phyloP scores from a whole-genome alignment of 2,329 filamentous ascomycete genomes.

The Phaeosphaeria sp. region DNA sequence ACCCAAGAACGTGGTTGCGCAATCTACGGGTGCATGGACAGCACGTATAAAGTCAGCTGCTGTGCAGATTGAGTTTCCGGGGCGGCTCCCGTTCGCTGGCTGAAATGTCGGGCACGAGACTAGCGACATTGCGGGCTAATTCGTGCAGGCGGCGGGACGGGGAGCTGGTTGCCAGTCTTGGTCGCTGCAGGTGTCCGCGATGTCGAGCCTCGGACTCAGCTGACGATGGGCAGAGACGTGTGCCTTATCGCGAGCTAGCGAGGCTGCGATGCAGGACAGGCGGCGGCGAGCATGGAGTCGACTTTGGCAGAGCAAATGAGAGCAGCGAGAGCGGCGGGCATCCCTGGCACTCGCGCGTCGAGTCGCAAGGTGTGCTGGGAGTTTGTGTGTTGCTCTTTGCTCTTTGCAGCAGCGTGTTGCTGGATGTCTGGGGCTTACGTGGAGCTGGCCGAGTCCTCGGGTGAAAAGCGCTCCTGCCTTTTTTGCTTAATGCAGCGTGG shows the following conservation, averaged over 20 bases:
- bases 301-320: slow-evolving; percentile 7
- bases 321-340: neutral
- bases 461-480: slow-evolving; percentile 22
- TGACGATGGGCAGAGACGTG: slow-evolving; percentile 17
- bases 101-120: slow-evolving; percentile 4
- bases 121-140: slow-evolving; percentile 6
- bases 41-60: slow-evolving; percentile 10
- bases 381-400: slow-evolving; percentile 12
- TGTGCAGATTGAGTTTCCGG: neutral
- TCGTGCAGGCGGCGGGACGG: slow-evolving; percentile 16
- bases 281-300: slow-evolving; percentile 1
- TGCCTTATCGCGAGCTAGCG: slow-evolving; percentile 16
- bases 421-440: slow-evolving; percentile 21
- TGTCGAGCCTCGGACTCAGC: slow-evolving; percentile 22
- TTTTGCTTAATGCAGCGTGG: slow-evolving; percentile 9
- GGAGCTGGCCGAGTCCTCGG: slow-evolving; percentile 18
- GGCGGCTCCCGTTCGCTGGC: slow-evolving; percentile 11
- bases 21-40: slow-evolving; percentile 5
- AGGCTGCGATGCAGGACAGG: slow-evolving; percentile 10
- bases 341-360: slow-evolving; percentile 2
- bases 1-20: slow-evolving; percentile 1
- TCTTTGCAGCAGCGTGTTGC: slow-evolving; percentile 9
- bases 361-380: neutral
- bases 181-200: slow-evolving; percentile 11
- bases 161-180: slow-evolving; percentile 8